Base-by-base conservation (phyloP, 208 protist genomes). In the Crithidia thermophila region DNA sequence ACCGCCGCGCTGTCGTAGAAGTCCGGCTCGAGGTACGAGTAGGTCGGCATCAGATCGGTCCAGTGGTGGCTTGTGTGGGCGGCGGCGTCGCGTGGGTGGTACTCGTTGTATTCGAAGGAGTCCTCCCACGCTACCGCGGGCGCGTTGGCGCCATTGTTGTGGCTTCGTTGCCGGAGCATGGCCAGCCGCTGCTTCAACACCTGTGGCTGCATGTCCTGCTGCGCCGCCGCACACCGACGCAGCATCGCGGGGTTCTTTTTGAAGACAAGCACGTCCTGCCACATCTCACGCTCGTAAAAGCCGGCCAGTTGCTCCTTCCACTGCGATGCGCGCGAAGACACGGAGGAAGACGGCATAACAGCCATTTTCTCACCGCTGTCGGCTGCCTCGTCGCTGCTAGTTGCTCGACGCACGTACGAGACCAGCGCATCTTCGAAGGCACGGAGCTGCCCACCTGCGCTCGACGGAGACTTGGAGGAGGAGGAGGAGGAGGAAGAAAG, bases 101-200 rank as follows among this genome's bases (percentile, higher is more conserved):
- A 93, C 67, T 95, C 85, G 31, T 77, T 82, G 75, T 90, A 82
- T 71, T 95, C 90, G 59, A 93, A 90, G 30, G 79, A 91, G 34
- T 95, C 86, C 18, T 84, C 72, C 81, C 85, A 95, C 31, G 43
- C 27, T 23, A 94, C 57, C 1, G 53, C 58, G 18, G 25, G 16
- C 25, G 51, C 25, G 10, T 57, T n/a, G 30, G n/a, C n/a, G n/a
- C n/a, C n/a, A n/a, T n/a, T 34, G 4, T 23, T 49, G 46, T n/a
- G 5, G 33, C 53, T 53, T 20, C 28, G 20, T 14, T 4, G 30
- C 42, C 39, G 51, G 28, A 37, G 27, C 57, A 45, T 33, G 18
- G 47, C 36, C 31, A 21, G 47, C 18, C 25, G 45, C 0, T 68
- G 33, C 20, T 11, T 42, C 30, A 46, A 21, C 14, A 59, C 21